phyloP scores from a whole-genome alignment of 2,329 filamentous ascomycete genomes.

The Nemania sp. region DNA sequence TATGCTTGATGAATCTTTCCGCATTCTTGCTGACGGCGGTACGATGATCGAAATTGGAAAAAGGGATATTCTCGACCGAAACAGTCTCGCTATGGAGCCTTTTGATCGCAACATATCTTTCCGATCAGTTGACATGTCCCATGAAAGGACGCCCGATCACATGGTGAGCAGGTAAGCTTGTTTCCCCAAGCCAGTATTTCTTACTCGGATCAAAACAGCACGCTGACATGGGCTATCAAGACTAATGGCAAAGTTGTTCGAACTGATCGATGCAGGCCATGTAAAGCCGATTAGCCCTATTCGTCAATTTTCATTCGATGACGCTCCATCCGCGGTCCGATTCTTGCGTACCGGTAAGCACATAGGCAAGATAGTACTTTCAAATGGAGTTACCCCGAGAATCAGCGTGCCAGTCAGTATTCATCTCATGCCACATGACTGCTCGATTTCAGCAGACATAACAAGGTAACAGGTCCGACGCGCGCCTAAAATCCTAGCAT shows the following conservation, averaged over 20 bases:
- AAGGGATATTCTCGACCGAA: conserved; percentile 25
- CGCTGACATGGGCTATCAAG: not conserved
- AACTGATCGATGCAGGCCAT: conserved; percentile 18
- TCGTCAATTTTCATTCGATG: conserved; percentile 33
- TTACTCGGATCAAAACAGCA: not conserved
- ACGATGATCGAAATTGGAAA: conserved; percentile 30
- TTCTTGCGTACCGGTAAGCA: conserved; percentile 42
- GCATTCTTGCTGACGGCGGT: conserved; percentile 25
- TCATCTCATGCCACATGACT: conserved; percentile 8
- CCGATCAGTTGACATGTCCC: conserved; percentile 20
- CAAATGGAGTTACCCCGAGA: conserved; percentile 18
- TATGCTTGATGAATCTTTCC: conserved; percentile 27
- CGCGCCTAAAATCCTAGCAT: conserved; percentile 20
- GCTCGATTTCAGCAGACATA: not conserved
- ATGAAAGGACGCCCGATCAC: conserved; percentile 4
- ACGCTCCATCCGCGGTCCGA: conserved; percentile 37
- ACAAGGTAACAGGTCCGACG: conserved; percentile 21
- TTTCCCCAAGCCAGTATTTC: not conserved
- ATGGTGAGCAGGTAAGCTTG: conserved; percentile 4
- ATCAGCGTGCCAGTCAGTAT: conserved; percentile 23
- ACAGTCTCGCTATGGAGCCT: conserved; percentile 28
- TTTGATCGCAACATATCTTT: conserved; percentile 29
- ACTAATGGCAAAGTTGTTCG: conserved; percentile 24
- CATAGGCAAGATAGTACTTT: conserved; percentile 46
- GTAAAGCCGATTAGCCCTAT: conserved; percentile 40